phyloP scores from a whole-genome alignment of 2,329 filamentous ascomycete genomes.

The Cadophora gregata region DNA sequence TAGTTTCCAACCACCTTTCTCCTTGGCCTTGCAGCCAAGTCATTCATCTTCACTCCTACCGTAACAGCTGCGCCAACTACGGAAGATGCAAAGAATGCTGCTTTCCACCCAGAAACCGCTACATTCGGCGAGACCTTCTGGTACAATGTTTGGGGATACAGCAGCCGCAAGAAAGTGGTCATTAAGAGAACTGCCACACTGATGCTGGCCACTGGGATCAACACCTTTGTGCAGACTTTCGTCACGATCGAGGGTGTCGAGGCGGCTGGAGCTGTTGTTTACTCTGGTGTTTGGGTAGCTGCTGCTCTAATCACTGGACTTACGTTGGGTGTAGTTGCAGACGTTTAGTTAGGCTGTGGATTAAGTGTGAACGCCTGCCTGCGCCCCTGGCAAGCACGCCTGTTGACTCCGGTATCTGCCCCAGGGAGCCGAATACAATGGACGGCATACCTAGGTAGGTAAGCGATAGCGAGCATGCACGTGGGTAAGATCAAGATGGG shows the following conservation, averaged over 20 bases:
- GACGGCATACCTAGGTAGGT: too few relatives aligned
- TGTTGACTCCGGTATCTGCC: not conserved
- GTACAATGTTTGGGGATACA: slow-evolving; percentile 76
- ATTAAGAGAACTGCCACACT: slow-evolving; percentile 68
- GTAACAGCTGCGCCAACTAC: slow-evolving; percentile 56
- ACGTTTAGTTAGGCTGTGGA: slow-evolving; percentile 47
- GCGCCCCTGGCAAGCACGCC: not conserved
- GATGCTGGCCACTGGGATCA: slow-evolving; percentile 60
- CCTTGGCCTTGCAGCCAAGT: slow-evolving; percentile 72
- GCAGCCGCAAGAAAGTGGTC: slow-evolving; percentile 64
- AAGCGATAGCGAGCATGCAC: slow-evolving; percentile 1
- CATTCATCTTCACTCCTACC: slow-evolving; percentile 78
- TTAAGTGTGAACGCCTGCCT: not conserved
- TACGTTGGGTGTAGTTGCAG: slow-evolving; percentile 57
- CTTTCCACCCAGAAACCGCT: slow-evolving; percentile 69
- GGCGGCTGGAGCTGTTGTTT: slow-evolving; percentile 70
- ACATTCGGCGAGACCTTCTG: slow-evolving; percentile 72
- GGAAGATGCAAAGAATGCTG: slow-evolving; percentile 55
- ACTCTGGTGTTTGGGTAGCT: slow-evolving; percentile 76
- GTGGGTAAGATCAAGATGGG: slow-evolving; percentile 4
- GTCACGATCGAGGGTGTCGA: slow-evolving; percentile 75
- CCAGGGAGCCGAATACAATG: not conserved
- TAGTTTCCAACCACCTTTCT: slow-evolving; percentile 58
- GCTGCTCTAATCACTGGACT: slow-evolving; percentile 66
- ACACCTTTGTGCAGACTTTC: slow-evolving; percentile 68